Percentiles rank a stretch among this genome's conserved stretches.
Evolutionary conservation across 106 monocot species (phyloP).

Genomic region (Dioscorea dumetorum): DNA sequence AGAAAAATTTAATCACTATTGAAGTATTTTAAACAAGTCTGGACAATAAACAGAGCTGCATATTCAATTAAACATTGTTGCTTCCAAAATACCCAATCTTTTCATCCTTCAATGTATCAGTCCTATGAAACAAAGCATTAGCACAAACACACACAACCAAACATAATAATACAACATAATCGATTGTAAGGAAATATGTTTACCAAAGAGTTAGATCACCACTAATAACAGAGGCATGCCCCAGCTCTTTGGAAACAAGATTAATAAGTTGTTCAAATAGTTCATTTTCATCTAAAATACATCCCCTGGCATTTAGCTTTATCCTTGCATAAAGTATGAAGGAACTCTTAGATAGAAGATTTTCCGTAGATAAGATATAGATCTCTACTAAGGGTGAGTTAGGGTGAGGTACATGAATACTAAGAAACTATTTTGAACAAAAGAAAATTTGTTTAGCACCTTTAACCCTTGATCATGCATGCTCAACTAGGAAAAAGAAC

Average conservation of each 20-base stretch:
- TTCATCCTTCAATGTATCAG: conserved; percentile 60
- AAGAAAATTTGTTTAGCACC: no score
- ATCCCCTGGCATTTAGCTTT: conserved; percentile 48
- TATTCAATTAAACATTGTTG: conserved; percentile 62
- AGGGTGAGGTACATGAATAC: no score
- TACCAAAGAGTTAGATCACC: conserved; percentile 15
- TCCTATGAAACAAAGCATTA: conserved; percentile 26
- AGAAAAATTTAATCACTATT: no score
- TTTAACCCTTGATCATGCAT: conserved; percentile 73
- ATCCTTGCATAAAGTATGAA: conserved; percentile 66
- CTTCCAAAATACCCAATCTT: conserved; percentile 33
- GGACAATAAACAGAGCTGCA: conserved; percentile 59
- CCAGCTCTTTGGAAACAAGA: conserved; percentile 68
- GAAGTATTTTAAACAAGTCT: conserved; percentile 26
- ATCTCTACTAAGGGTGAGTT: no score
- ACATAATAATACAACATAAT: neutral
- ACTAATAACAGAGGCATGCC: conserved; percentile 31
- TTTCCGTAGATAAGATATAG: neutral
- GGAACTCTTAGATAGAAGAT: conserved; percentile 30
- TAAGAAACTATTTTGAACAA: conserved; percentile 3
- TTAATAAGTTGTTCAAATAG: conserved; percentile 59
- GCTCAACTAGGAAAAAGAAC: conserved; percentile 54
- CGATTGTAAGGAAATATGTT: conserved; percentile 17
- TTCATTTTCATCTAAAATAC: conserved; percentile 22
- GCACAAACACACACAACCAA: conserved; percentile 2